Evolutionary conservation across 163 green algal species (phyloP).

Genomic region (Coccomyxa subellipsoidea): DNA sequence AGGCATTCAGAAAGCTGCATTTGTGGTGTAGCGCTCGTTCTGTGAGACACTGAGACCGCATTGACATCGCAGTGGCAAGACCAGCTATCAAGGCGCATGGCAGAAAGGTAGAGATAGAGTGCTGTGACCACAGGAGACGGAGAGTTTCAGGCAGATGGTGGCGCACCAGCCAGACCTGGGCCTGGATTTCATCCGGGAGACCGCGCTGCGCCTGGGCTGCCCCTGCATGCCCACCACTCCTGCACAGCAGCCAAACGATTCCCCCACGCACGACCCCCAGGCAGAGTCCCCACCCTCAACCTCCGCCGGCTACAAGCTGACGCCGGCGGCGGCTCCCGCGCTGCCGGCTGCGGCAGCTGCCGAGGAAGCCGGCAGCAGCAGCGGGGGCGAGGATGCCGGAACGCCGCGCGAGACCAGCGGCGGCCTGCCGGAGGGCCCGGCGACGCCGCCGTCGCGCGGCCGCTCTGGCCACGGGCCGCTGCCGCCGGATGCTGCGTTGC

Average conservation of each 20-base stretch:
- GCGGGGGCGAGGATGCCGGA: background rate
- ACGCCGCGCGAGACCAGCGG: background rate
- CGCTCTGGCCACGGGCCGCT: background rate
- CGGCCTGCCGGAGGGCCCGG: background rate
- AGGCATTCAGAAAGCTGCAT: background rate
- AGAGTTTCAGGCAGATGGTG: background rate
- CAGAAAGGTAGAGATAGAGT: background rate
- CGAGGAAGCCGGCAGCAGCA: background rate
- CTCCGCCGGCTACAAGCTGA: background rate
- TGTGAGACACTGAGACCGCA: background rate
- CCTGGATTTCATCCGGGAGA: background rate
- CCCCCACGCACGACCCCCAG: too few relatives aligned
- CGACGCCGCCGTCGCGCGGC: background rate
- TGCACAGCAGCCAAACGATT: too few relatives aligned
- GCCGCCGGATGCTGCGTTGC: background rate
- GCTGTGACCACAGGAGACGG: background rate
- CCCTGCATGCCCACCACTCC: background rate
- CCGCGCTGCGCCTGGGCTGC: background rate
- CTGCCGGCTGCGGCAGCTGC: background rate
- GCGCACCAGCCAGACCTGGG: background rate
- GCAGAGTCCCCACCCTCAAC: background rate
- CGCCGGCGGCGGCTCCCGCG: background rate
- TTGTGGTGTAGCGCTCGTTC: background rate
- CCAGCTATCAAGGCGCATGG: too few relatives aligned
- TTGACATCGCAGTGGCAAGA: too few relatives aligned